Evolutionary conservation across 176 grass and related monocot species (phyloP).

Genomic region (Rhynchospora pubera): DNA sequence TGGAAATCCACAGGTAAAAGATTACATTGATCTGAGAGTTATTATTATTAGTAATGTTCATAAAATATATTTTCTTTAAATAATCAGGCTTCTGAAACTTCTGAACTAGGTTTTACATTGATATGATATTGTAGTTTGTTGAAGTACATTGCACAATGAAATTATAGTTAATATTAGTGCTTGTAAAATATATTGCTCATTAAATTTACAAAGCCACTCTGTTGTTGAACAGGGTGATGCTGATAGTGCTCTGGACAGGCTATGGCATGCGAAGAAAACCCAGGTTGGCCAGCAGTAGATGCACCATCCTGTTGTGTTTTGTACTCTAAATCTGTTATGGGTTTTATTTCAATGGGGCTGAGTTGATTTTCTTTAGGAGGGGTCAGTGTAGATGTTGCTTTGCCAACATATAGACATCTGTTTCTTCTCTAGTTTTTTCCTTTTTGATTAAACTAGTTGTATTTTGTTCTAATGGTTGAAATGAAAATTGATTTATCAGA

Average conservation of each 20-base stretch:
- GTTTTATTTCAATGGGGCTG: background rate
- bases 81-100: background rate
- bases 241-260: slow-evolving; percentile 71
- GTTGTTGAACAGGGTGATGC: slow-evolving; percentile 51
- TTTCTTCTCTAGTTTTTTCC: background rate
- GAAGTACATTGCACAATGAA: background rate
- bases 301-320: background rate
- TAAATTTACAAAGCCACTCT: background rate
- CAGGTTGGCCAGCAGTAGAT: slow-evolving; percentile 59
- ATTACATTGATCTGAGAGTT: too few relatives aligned
- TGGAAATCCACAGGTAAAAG: too few relatives aligned
- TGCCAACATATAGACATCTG: background rate
- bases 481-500: background rate
- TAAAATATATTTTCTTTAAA: background rate
- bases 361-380: background rate
- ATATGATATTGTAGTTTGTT: background rate
- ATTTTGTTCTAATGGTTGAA: background rate
- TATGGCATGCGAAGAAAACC: slow-evolving; percentile 75
- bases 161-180: background rate
- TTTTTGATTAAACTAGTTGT: background rate
- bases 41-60: too few relatives aligned
- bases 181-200: background rate
- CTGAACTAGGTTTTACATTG: background rate
- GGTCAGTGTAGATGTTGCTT: background rate
- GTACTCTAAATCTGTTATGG: background rate